These are phyloP conservation scores for Rhamnella rubrinervis DNA, from an alignment of 331 rosid genomes.

Conservation along the genomic window DNA sequence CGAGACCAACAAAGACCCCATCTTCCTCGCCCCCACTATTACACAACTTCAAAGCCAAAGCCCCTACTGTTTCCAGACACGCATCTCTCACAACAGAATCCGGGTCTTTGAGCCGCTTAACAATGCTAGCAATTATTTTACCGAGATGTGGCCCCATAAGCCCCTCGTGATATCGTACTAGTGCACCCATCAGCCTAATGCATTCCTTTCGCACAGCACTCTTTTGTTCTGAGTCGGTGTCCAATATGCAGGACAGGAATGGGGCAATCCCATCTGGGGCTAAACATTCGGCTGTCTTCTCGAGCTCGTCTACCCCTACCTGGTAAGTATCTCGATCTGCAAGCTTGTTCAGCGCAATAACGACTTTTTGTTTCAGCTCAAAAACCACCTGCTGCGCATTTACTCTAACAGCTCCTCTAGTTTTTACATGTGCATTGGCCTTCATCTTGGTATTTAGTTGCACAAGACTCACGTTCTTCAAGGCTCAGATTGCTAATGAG, in stretches of 20 bases:
- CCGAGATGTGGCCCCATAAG: constrained; percentile 55
- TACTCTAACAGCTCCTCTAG: constrained; percentile 34
- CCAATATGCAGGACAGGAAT: constrained; percentile 65
- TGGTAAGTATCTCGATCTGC: constrained; percentile 82
- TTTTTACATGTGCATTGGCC: constrained; percentile 35
- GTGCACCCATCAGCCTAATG: constrained; percentile 48
- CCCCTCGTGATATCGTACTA: constrained; percentile 37
- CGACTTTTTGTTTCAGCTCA: constrained; percentile 61
- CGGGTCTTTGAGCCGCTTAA: constrained; percentile 65
- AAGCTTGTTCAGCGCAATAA: constrained; percentile 62
- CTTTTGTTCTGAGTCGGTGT: constrained; percentile 67
- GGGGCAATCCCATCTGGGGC: constrained; percentile 54
- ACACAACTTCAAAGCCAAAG: constrained; percentile 45
- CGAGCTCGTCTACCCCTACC: constrained; percentile 63
- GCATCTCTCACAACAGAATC: constrained; percentile 75
- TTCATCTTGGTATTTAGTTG: constrained; percentile 45
- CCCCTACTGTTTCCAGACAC: constrained; percentile 53
- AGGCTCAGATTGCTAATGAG: constrained; percentile 1
- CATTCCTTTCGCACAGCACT: constrained; percentile 60
- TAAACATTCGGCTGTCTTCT: constrained; percentile 42
- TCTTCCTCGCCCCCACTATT: constrained; percentile 28
- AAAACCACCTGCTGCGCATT: constrained; percentile 41
- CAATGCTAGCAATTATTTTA: constrained; percentile 59
- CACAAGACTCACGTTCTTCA: background rate
- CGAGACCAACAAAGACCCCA: constrained; percentile 49